phyloP scores from a whole-genome alignment of 164 flowering plant genomes.

The Nymphaea colorata region DNA sequence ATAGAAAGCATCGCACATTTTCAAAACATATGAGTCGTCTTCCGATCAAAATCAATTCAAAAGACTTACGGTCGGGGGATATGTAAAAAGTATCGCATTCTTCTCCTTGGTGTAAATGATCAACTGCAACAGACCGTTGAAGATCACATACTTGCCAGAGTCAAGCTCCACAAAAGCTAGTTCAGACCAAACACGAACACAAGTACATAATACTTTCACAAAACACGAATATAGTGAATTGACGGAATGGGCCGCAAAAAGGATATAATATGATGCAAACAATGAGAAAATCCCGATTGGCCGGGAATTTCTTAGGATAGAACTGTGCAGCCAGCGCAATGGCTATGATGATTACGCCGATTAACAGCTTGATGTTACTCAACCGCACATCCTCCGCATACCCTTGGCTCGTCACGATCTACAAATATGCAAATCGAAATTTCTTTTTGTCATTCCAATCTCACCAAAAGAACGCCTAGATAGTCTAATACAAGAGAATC shows the following conservation, averaged over 20 bases:
- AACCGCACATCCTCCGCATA: conserved; percentile 68
- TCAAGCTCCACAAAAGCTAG: conserved; percentile 24
- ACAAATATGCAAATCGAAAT: background rate
- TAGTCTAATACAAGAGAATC: background rate
- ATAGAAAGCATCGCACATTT: background rate
- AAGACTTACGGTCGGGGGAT: conserved; percentile 58
- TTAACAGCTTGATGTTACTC: conserved; percentile 59
- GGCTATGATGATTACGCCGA: conserved; percentile 54
- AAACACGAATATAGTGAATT: background rate
- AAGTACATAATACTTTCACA: background rate
- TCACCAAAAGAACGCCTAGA: no score
- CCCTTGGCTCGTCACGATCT: conserved; percentile 72
- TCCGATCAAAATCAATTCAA: background rate
- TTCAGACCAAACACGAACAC: background rate
- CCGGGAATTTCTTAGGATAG: conserved; percentile 88
- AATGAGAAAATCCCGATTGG: conserved; percentile 60
- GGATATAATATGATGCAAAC: conserved; percentile 88
- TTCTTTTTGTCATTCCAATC: background rate
- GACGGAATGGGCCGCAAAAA: conserved; percentile 13
- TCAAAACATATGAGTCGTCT: background rate
- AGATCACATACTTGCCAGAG: conserved; percentile 54
- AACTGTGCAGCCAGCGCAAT: conserved; percentile 87
- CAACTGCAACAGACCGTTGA: conserved; percentile 66
- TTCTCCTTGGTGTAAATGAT: conserved; percentile 70
- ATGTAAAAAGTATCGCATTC: conserved; percentile 76